These are phyloP conservation scores for Rhododendron vialii DNA, from an alignment of 148 eudicot species.

Conservation along the genomic window DNA sequence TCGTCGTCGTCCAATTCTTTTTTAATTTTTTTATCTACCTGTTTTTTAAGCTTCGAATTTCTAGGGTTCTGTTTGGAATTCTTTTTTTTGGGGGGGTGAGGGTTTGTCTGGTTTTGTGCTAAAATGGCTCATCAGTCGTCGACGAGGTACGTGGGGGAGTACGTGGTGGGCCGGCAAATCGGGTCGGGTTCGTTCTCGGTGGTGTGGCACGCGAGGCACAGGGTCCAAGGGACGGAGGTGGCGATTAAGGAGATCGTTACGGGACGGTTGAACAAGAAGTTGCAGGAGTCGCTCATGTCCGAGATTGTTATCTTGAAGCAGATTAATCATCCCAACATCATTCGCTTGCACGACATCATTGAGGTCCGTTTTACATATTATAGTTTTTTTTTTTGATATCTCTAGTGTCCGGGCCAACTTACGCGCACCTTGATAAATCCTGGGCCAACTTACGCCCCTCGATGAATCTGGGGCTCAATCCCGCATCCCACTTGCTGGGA, in stretches of 20 bases:
- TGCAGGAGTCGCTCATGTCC: slow-evolving; percentile 79
- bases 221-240: slow-evolving; percentile 64
- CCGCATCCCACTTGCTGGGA: too few species aligned
- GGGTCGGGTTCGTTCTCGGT: slow-evolving; percentile 86
- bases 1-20: not conserved
- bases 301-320: slow-evolving; percentile 80
- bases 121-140: not conserved
- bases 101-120: not conserved
- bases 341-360: slow-evolving; percentile 71
- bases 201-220: slow-evolving; percentile 84
- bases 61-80: not conserved
- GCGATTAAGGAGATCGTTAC: slow-evolving; percentile 77
- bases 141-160: slow-evolving; percentile 53
- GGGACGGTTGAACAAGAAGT: slow-evolving; percentile 54
- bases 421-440: too few species aligned
- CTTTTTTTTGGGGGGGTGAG: not conserved
- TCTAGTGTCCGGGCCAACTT: not conserved
- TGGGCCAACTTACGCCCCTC: too few species aligned
- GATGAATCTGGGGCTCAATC: too few species aligned
- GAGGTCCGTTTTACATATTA: slow-evolving; percentile 40
- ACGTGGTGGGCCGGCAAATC: slow-evolving; percentile 58
- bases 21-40: not conserved
- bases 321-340: slow-evolving; percentile 77
- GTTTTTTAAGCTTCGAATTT: not conserved
- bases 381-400: not conserved